Base-by-base conservation (phyloP, 208 protist genomes). In the Acanthamoeba comandoni region DNA sequence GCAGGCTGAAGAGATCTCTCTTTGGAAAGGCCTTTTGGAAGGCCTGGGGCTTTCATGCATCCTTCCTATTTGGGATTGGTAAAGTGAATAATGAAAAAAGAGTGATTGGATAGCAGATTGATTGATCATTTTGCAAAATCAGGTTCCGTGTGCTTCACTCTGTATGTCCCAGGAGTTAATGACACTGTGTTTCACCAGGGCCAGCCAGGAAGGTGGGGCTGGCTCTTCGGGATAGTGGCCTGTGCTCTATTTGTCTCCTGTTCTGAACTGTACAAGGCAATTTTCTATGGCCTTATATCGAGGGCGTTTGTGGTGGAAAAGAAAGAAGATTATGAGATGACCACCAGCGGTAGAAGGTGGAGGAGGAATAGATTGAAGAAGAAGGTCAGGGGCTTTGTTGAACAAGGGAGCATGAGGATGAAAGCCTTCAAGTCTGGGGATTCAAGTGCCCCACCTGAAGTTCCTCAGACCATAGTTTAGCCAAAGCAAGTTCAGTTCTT, bases 61-160 rank as follows among this genome's bases (percentile, higher is more conserved):
- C 75, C 51, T 85, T 85, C 75, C 53, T 85, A 26, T 85, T 85
- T 29, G 75, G 75, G 26, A 85, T 85, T 12, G 75, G 69, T 79
- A 79, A 24, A 0, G 8, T n/a, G 2, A 22, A 24, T 12, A 43
- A n/a, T 31, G 13, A 12, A 70, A 3, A 15, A 19, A 26, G 24
- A 64, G n/a, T 26, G 12, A 31, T 35, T 22, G 4, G 31, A 67
- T 67, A 26, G 9, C 9, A 7, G 11, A n/a, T 22, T 35, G 62
- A 1, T 0, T 22, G 4, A 39, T 22, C 11, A 31, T 69, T 22
- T 69, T 0, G 12, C 12, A 17, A n/a, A 2, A 7, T 24, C 9
- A 79, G 69, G 75, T 24, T 85, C 75, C 26, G 75, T 85, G 43
- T 57, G 52, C 24, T 85, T 85, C 51, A 85, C 75, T 49, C 75